Percentiles rank a stretch among this genome's conserved stretches.
phyloP scores from a whole-genome alignment of 768 basidiomycete genomes.

The Boletus patriciae region DNA sequence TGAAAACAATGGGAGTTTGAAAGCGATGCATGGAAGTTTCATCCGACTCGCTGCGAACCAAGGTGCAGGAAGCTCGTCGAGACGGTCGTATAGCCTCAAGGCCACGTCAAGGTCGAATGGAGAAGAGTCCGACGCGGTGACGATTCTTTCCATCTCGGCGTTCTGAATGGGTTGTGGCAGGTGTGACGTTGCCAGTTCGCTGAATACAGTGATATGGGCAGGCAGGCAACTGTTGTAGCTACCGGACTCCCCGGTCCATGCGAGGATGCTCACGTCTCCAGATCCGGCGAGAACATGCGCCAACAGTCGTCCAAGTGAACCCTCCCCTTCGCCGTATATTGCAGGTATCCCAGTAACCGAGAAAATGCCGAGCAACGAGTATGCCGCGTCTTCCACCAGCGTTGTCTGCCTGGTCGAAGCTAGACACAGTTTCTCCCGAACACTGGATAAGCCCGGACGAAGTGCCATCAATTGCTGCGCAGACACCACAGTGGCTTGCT shows the following conservation, averaged over 20 bases:
- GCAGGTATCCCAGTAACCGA: neutral
- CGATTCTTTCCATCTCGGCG: neutral
- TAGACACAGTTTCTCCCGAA: neutral
- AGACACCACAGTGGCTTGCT: neutral
- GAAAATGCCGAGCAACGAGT: no score
- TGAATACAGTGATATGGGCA: neutral
- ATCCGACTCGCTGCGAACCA: conserved; percentile 6
- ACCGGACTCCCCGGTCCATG: neutral
- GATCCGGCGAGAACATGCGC: neutral
- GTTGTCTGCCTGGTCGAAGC: neutral
- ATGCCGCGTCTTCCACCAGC: neutral
- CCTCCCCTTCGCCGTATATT: neutral
- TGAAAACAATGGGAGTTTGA: neutral
- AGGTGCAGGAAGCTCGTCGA: neutral
- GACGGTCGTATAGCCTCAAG: neutral
- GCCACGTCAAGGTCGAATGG: neutral
- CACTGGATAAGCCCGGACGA: neutral
- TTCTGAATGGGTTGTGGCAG: neutral
- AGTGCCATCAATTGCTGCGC: neutral
- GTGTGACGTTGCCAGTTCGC: neutral
- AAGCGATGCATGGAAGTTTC: conserved; percentile 4
- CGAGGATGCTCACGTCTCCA: neutral
- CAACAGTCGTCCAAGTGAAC: neutral
- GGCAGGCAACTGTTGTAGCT: neutral
- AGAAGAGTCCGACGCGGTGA: neutral